A percentile compares a stretch with the other conserved stretches of the same genome.
These are phyloP conservation scores for Hypoxylon sp. DNA, from an alignment of 2,329 filamentous ascomycete species.

Conservation along the genomic window DNA sequence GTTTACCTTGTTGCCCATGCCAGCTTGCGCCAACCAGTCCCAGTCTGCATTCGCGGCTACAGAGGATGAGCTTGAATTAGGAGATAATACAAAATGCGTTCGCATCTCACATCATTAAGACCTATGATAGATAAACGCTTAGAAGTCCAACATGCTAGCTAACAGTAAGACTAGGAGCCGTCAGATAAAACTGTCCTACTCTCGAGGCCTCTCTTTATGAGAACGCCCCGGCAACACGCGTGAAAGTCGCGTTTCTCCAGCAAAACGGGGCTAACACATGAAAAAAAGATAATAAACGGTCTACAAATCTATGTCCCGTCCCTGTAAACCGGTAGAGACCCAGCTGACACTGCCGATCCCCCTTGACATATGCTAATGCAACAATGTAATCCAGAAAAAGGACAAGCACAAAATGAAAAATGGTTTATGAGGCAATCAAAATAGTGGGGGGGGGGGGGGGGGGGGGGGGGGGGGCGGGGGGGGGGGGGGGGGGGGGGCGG, in stretches of 20 bases:
- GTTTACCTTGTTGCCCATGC: not conserved
- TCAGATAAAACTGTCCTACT: not conserved
- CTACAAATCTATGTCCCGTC: slow-evolving; percentile 27
- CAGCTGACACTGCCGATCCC: not conserved
- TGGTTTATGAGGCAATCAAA: too few species aligned
- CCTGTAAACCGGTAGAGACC: slow-evolving; percentile 6
- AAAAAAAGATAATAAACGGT: not conserved
- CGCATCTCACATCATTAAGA: not conserved
- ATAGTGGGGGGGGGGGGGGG: too few species aligned
- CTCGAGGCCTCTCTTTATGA: slow-evolving; percentile 7
- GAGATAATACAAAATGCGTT: too few species aligned
- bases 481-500: too few species aligned
- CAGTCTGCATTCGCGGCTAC: not conserved
- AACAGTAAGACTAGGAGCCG: not conserved
- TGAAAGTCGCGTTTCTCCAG: not conserved
- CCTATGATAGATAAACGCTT: not conserved
- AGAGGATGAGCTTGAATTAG: too few species aligned
- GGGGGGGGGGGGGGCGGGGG: too few species aligned
- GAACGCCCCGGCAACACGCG: not conserved
- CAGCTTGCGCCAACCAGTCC: too few species aligned
- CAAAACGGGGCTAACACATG: not conserved
- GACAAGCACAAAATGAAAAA: not conserved
- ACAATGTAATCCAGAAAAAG: not conserved
- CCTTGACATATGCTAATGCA: slow-evolving; percentile 23
- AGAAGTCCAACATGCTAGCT: not conserved